Conservation (phyloP, 139 green algal genomes). For the Chlorella vulgaris region DNA sequence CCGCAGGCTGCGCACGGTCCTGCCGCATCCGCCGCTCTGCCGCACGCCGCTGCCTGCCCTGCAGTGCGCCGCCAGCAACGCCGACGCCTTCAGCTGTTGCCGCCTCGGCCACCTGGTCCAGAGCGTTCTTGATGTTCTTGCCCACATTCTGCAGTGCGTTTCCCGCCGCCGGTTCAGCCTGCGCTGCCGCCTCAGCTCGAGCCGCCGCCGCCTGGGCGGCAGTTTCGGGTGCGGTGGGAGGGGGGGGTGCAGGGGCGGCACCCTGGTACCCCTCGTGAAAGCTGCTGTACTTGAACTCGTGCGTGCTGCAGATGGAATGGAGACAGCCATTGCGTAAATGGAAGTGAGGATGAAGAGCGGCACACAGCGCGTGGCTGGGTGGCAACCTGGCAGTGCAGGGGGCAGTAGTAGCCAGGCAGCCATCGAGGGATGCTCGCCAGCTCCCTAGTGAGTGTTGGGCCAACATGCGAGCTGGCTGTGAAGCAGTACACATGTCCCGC, state of each 20-base stretch:
- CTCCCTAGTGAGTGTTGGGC: too few species aligned
- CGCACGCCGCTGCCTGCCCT: too few species aligned
- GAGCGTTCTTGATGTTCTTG: not conserved
- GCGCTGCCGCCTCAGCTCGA: not conserved
- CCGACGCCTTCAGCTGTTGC: not conserved
- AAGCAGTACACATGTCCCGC: too few species aligned
- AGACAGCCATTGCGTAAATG: not conserved
- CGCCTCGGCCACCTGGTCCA: not conserved
- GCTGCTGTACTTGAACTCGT: conserved; percentile 40
- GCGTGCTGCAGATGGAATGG: not conserved
- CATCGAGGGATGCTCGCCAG: too few species aligned
- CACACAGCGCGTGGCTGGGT: too few species aligned
- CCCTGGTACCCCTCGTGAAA: conserved; percentile 22
- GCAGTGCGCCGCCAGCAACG: not conserved
- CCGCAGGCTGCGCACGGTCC: not conserved
- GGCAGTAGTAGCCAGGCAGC: not conserved
- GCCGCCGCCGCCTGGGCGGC: not conserved
- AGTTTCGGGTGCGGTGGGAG: not conserved
- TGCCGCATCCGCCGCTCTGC: not conserved
- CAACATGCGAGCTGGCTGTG: too few species aligned
- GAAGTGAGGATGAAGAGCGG: too few species aligned
- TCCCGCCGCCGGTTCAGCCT: not conserved
- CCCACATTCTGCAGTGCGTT: not conserved
- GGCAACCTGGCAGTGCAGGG: too few species aligned
- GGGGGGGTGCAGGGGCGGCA: not conserved